Evolutionary conservation across 768 basidiomycete species (phyloP).

Genomic region (Amanita subjunquillea): DNA sequence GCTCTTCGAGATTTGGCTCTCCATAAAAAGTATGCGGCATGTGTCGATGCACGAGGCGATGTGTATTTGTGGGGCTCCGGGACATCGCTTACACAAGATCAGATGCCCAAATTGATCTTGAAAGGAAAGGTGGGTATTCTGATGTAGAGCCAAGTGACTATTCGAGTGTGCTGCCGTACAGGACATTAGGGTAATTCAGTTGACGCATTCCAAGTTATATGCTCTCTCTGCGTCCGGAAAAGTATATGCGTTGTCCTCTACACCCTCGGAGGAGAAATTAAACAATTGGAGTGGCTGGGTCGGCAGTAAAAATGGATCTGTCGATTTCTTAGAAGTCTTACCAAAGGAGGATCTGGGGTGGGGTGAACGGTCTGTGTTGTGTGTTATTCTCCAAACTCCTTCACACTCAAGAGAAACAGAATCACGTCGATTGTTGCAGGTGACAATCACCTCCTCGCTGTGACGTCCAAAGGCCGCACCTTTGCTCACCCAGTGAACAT

Average conservation of each 20-base stretch:
- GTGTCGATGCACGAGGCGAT: constrained; percentile 71
- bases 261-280: constrained; percentile 34
- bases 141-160: background rate
- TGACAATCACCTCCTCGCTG: constrained; percentile 56
- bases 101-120: constrained; percentile 41
- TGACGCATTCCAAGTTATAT: constrained; percentile 54
- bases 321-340: constrained; percentile 53
- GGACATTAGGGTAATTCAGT: constrained; percentile 60
- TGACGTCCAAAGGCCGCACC: constrained; percentile 65
- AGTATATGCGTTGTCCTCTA: constrained; percentile 59
- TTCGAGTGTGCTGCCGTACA: constrained; percentile 16
- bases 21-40: constrained; percentile 58
- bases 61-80: constrained; percentile 79
- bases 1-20: constrained; percentile 68
- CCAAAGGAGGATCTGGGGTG: constrained; percentile 44
- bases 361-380: constrained; percentile 52
- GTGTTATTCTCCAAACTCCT: background rate
- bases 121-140: constrained; percentile 47
- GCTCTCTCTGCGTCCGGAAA: constrained; percentile 72
- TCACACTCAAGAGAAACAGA: constrained; percentile 23
- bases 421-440: constrained; percentile 71
- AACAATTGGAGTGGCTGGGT: constrained; percentile 43
- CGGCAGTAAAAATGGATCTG: constrained; percentile 37
- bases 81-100: constrained; percentile 26
- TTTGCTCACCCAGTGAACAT: constrained; percentile 71